These are phyloP conservation scores for Nigrospora oryzae DNA, from an alignment of 2,329 filamentous ascomycete species.

Conservation along the genomic window DNA sequence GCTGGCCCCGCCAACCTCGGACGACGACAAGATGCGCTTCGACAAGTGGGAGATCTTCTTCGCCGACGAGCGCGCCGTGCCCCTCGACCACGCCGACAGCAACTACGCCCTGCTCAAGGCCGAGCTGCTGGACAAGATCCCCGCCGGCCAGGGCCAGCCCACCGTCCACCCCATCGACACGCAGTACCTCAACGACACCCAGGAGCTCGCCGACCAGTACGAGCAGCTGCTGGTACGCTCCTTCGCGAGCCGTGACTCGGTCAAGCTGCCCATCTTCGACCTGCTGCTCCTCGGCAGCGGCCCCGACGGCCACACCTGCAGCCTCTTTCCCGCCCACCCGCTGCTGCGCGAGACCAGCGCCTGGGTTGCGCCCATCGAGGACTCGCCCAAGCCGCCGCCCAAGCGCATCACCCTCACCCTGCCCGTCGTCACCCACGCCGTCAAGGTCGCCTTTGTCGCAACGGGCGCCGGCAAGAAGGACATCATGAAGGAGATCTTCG, in stretches of 20 bases:
- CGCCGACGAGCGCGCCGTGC: conserved; percentile 91
- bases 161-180: conserved; percentile 71
- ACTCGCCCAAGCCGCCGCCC: conserved; percentile 90
- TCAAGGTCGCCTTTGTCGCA: conserved; percentile 84
- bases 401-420: conserved; percentile 87
- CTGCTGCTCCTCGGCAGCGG: conserved; percentile 88
- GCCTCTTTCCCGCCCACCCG: conserved; percentile 83
- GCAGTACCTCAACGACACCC: conserved; percentile 60
- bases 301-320: conserved; percentile 95
- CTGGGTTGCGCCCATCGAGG: conserved; percentile 86
- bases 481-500: conserved; percentile 88
- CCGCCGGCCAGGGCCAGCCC: conserved; percentile 55
- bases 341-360: conserved; percentile 79
- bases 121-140: conserved; percentile 84
- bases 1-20: conserved; percentile 43
- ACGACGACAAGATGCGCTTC: conserved; percentile 63
- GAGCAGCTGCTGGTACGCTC: conserved; percentile 77
- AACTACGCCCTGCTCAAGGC: conserved; percentile 86
- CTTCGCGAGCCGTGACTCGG: conserved; percentile 88
- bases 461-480: conserved; percentile 86
- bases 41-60: conserved; percentile 97
- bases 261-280: conserved; percentile 92
- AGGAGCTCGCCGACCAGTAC: conserved; percentile 91
- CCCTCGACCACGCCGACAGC: conserved; percentile 85
- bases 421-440: conserved; percentile 79